Conservation (phyloP, 2,329 filamentous ascomycete species). For the Clonostachys rosea region DNA sequence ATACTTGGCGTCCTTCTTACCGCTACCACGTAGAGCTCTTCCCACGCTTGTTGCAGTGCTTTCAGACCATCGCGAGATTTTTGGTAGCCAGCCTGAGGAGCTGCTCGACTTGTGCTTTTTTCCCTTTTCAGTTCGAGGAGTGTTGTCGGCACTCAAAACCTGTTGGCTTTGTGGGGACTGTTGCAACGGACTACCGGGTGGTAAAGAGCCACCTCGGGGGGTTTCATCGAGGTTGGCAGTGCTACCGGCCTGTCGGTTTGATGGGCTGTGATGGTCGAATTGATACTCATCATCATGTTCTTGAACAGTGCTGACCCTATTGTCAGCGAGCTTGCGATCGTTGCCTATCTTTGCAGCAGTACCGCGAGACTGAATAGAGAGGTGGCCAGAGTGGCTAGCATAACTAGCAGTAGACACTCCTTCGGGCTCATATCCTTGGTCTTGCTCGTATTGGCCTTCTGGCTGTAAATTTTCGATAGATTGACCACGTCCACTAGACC, state of each 20-base stretch:
- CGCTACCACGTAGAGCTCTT: constrained; percentile 68
- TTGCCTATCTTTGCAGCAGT: constrained; percentile 30
- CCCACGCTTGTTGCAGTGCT: constrained; percentile 87
- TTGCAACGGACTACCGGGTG: constrained; percentile 55
- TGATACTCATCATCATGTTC: constrained; percentile 74
- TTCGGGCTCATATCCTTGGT: constrained; percentile 78
- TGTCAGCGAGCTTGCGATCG: constrained; percentile 60
- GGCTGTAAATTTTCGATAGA: constrained; percentile 67
- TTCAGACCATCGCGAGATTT: constrained; percentile 96
- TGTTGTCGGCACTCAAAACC: constrained; percentile 69
- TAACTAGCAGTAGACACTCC: constrained; percentile 67
- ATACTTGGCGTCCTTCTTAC: constrained; percentile 54
- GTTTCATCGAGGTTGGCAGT: constrained; percentile 36
- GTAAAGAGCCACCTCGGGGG: constrained; percentile 46
- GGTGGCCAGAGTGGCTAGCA: constrained; percentile 70
- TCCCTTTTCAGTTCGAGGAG: constrained; percentile 66
- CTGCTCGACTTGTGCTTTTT: constrained; percentile 87
- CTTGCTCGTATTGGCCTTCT: constrained; percentile 61
- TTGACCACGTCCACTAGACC: constrained; percentile 44
- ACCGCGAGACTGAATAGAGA: constrained; percentile 51
- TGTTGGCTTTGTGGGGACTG: constrained; percentile 29
- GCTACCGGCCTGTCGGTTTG: constrained; percentile 31
- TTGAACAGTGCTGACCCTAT: constrained; percentile 85
- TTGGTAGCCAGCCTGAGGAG: constrained; percentile 77
- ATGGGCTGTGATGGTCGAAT: constrained; percentile 46